Evolutionary conservation across 2,329 filamentous ascomycete species (phyloP).

Genomic region (Verruconis gallopava): DNA sequence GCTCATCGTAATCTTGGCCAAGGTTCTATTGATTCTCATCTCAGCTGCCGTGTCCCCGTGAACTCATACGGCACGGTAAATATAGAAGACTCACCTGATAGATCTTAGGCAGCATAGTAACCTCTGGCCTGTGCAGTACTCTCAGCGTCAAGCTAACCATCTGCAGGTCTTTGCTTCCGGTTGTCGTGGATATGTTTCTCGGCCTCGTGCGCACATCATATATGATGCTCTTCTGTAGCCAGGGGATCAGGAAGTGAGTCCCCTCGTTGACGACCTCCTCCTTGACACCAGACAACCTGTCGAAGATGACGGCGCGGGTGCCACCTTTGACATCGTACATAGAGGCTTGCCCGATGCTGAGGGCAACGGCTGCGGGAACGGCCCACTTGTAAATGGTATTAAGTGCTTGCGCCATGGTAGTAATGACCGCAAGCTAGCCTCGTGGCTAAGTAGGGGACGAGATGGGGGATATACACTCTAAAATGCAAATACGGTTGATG

Average conservation of each 20-base stretch:
- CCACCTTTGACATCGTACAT: slow-evolving; percentile 97
- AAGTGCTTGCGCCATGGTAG: slow-evolving; percentile 42
- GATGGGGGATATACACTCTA: too few species aligned
- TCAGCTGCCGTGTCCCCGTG: slow-evolving; percentile 11
- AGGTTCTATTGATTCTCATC: slow-evolving; percentile 54
- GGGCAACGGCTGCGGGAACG: slow-evolving; percentile 58
- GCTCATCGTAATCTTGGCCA: slow-evolving; percentile 88
- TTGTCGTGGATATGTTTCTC: slow-evolving; percentile 93
- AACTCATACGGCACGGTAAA: background rate
- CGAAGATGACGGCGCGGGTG: slow-evolving; percentile 93
- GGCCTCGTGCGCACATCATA: slow-evolving; percentile 98
- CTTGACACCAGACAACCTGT: slow-evolving; percentile 82
- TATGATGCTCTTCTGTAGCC: slow-evolving; percentile 87
- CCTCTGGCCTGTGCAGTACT: slow-evolving; percentile 88
- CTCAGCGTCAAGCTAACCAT: slow-evolving; percentile 98
- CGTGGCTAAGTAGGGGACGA: too few species aligned
- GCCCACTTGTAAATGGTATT: slow-evolving; percentile 53
- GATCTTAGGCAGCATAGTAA: slow-evolving; percentile 86
- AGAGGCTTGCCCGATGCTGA: slow-evolving; percentile 58
- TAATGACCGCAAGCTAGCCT: too few species aligned
- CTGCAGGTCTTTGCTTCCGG: slow-evolving; percentile 96
- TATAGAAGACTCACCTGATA: slow-evolving; percentile 62
- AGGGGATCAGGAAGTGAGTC: slow-evolving; percentile 91
- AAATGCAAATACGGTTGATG: too few species aligned
- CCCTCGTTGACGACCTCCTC: slow-evolving; percentile 88